Evolutionary conservation across 2,329 filamentous ascomycete genomes (phyloP).

Genomic region (Trichoderma pleuroti): DNA sequence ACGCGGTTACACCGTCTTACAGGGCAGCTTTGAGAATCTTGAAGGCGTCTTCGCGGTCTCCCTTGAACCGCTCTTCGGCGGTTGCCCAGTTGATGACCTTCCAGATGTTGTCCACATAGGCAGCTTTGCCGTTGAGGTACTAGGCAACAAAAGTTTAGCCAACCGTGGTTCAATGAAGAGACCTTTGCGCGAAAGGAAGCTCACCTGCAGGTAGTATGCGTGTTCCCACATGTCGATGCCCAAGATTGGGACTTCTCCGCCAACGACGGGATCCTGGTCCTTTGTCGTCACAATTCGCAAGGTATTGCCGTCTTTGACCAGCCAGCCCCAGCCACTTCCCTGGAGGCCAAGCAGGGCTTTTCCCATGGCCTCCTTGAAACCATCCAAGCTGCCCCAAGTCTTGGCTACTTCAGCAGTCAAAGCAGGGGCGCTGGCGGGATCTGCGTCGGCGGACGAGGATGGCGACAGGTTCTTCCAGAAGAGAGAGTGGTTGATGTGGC

Average conservation of each 20-base stretch:
- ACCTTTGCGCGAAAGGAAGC: neutral
- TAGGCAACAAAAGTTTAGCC: slow-evolving; percentile 34
- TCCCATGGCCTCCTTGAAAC: slow-evolving; percentile 64
- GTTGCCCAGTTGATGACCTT: slow-evolving; percentile 75
- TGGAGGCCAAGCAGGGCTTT: slow-evolving; percentile 67
- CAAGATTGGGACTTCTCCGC: slow-evolving; percentile 63
- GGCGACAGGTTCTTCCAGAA: slow-evolving; percentile 86
- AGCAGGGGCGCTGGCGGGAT: slow-evolving; percentile 52
- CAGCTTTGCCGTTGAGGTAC: slow-evolving; percentile 73
- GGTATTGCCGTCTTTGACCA: slow-evolving; percentile 61
- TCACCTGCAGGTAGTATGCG: slow-evolving; percentile 79
- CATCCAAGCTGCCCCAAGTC: slow-evolving; percentile 65
- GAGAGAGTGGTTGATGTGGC: slow-evolving; percentile 88
- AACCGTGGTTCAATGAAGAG: neutral
- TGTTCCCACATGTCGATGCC: slow-evolving; percentile 94
- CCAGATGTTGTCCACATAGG: slow-evolving; percentile 75
- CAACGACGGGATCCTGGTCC: slow-evolving; percentile 74
- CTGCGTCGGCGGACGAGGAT: slow-evolving; percentile 53
- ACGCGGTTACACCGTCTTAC: slow-evolving; percentile 22
- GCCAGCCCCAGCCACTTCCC: slow-evolving; percentile 86
- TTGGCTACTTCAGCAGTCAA: slow-evolving; percentile 59
- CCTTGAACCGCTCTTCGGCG: slow-evolving; percentile 59
- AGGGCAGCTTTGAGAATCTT: slow-evolving; percentile 43
- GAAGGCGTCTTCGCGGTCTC: slow-evolving; percentile 45
- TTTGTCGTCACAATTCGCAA: slow-evolving; percentile 76